These are phyloP conservation scores for Gossypioides kirkii DNA, from an alignment of 345 rosid genomes.

Conservation along the genomic window DNA sequence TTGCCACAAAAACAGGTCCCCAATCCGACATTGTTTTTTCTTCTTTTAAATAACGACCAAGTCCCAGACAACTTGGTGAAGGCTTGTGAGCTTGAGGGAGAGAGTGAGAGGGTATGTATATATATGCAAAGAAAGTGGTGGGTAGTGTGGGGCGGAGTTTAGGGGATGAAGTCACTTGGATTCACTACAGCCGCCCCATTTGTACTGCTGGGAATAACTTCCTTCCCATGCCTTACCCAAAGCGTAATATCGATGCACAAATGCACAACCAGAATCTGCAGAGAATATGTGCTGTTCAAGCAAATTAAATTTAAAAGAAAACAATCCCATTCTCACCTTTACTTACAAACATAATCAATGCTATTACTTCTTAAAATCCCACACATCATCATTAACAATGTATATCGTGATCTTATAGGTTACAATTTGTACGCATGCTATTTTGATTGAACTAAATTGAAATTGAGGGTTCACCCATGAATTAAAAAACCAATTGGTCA, in stretches of 20 bases:
- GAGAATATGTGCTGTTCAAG: conserved; percentile 11
- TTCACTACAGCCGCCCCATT: conserved; percentile 18
- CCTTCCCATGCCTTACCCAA: not conserved
- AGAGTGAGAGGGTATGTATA: not conserved
- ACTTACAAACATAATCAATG: no score
- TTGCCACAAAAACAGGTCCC: conserved; percentile 54
- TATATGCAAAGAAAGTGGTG: not conserved
- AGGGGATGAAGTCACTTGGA: conserved; percentile 20
- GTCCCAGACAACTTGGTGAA: not conserved
- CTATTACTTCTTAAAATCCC: no score
- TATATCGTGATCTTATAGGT: no score
- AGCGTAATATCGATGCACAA: no score
- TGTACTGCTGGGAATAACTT: conserved; percentile 6
- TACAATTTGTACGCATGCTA: no score
- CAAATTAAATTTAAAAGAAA: not conserved
- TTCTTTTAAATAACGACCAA: not conserved
- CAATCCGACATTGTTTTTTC: conserved; percentile 43
- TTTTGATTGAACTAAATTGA: no score
- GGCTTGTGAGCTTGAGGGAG: not conserved
- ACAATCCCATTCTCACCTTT: not conserved
- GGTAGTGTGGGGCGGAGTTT: conserved; percentile 17
- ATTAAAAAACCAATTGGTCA: no score
- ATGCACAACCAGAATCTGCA: not conserved
- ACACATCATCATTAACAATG: no score
- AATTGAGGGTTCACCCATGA: no score